phyloP scores from a whole-genome alignment of 2,329 filamentous ascomycete species.

The Chrysosporium queenslandicum region DNA sequence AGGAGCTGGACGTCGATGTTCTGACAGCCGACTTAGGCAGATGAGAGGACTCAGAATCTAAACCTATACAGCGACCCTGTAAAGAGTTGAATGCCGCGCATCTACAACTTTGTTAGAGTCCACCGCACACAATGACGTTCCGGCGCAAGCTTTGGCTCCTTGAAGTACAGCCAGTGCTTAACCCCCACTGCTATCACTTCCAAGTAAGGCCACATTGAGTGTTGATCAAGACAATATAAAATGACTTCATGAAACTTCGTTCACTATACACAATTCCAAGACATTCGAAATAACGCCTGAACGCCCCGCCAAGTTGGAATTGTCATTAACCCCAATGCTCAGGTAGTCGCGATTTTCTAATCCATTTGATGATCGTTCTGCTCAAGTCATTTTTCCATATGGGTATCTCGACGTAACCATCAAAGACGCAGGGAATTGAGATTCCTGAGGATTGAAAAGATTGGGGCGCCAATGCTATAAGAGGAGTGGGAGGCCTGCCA shows the following conservation, averaged over 20 bases:
- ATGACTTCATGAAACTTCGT: no score
- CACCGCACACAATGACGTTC: no score
- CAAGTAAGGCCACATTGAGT: no score
- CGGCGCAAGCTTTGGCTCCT: no score
- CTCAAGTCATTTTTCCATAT: constrained; percentile 4
- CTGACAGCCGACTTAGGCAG: constrained; percentile 33
- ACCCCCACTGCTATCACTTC: no score
- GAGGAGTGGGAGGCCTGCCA: not conserved
- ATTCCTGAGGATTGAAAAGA: not conserved
- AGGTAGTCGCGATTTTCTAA: not conserved
- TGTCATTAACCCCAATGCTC: not conserved
- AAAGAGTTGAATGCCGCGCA: no score
- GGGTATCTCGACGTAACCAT: not conserved
- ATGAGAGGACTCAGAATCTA: not conserved
- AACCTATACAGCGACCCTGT: no score
- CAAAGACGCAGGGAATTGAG: not conserved
- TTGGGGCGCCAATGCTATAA: constrained; percentile 4
- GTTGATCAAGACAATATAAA: no score
- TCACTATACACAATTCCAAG: not conserved
- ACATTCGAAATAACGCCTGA: not conserved
- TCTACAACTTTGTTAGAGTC: no score
- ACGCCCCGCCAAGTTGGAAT: not conserved
- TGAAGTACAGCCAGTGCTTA: no score
- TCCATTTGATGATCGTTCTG: constrained; percentile 2
- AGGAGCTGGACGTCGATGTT: constrained; percentile 78